Base-by-base conservation (phyloP, 805 yeast species). In the Maudiozyma turicensis region DNA sequence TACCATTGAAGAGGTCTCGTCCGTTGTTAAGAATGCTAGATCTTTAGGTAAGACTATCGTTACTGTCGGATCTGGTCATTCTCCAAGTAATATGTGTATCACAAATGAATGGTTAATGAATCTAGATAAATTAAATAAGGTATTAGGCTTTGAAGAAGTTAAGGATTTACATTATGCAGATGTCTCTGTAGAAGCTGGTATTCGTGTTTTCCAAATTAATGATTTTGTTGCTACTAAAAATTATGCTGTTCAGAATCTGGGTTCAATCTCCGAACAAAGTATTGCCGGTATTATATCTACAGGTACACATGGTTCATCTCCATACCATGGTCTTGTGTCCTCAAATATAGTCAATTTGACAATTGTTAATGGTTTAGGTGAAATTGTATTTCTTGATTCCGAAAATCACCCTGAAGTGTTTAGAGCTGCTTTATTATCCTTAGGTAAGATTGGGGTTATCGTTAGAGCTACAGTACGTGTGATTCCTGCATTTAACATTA, bases 251-350 rank as follows among this genome's bases (percentile, higher is more conserved):
- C 98, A 91, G 66, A 91, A 86, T 59, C 71, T 93, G 58, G 98
- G 98, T 1, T 89, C 97, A 1, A 91, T 91, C 48, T 81, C 93
- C 40, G 96, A 88, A 53, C 98, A 91, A 64, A 85, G 95, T 13
- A 73, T 89, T 29, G 98, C 95, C 3, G 99, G 99, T n/a, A 81
- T 90, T 55, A 88, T 93, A 43, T 84, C 95, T 1, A 91, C 98
- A 0, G 98, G 98, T 31, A 89, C 98, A 0, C 99, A 91, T 62
- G 99, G 99, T 7, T 85, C 97, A 0, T 82, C 95, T 8, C 95
- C 91, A 40, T 86, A 76, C 64, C 98, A 93, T 60, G 97, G 98
- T 0, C 72, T 90, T 37, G 85, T 91, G 2, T 80, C 93, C 8
- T 91, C 88, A 58, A 96, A 89, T 65, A 75, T 86, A 53, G 97